Conservation (phyloP, 306 rosid genomes). For the Canavalia ensiformis region DNA sequence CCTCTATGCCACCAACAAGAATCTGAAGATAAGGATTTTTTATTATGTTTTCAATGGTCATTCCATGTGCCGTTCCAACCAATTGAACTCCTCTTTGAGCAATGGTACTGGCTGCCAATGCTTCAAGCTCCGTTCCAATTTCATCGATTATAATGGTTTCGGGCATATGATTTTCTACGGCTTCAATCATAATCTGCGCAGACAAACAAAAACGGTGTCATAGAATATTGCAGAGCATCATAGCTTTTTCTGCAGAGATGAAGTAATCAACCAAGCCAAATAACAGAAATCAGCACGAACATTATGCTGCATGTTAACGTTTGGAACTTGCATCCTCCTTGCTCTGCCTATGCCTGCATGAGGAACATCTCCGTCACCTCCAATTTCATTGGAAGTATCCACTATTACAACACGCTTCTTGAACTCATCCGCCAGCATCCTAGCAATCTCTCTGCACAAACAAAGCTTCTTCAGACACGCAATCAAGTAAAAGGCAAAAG, state of each 20-base stretch:
- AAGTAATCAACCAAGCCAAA: constrained; percentile 43
- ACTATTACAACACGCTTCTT: constrained; percentile 94
- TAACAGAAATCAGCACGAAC: constrained; percentile 57
- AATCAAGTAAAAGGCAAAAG: constrained; percentile 20
- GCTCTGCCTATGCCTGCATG: constrained; percentile 96
- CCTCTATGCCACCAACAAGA: constrained; percentile 99
- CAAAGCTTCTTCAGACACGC: constrained; percentile 46
- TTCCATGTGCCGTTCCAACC: constrained; percentile 98
- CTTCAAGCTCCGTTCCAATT: constrained; percentile 98
- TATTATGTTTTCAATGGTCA: constrained; percentile 84
- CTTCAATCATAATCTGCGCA: constrained; percentile 94
- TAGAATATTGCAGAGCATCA: not conserved
- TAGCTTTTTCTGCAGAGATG: constrained; percentile 10
- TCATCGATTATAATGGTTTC: constrained; percentile 95
- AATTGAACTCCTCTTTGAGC: constrained; percentile 99
- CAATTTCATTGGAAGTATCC: constrained; percentile 97
- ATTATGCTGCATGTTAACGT: constrained; percentile 92
- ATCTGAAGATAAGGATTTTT: constrained; percentile 92
- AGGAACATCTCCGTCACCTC: constrained; percentile 99
- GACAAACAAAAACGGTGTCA: constrained; percentile 18
- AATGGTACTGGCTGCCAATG: constrained; percentile 98
- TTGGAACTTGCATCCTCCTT: constrained; percentile 99
- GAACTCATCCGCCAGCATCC: constrained; percentile 95
- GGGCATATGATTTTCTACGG: constrained; percentile 99
- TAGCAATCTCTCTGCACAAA: constrained; percentile 88